Conservation (phyloP, 2,329 filamentous ascomycete genomes). For the Ilyonectria robusta region DNA sequence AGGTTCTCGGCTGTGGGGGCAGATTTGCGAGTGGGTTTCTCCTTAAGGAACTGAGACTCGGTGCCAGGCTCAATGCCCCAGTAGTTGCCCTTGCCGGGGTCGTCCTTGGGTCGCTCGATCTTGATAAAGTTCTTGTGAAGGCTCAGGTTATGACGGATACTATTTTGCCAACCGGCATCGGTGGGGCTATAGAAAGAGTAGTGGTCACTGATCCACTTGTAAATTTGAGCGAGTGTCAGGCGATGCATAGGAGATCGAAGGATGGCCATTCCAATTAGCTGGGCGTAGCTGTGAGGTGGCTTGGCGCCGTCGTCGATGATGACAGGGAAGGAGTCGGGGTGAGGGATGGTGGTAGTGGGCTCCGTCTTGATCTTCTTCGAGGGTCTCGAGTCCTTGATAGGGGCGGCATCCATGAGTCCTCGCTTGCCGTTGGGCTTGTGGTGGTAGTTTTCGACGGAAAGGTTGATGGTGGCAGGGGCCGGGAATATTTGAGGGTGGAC, state of each 20-base stretch:
- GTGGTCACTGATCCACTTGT: slow-evolving; percentile 99
- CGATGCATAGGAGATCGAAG: slow-evolving; percentile 86
- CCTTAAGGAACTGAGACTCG: slow-evolving; percentile 90
- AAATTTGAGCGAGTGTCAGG: slow-evolving; percentile 93
- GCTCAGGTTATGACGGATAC: slow-evolving; percentile 97
- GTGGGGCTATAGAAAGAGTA: slow-evolving; percentile 88
- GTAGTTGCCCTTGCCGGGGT: slow-evolving; percentile 97
- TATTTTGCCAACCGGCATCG: slow-evolving; percentile 98
- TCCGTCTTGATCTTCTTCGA: slow-evolving; percentile 79
- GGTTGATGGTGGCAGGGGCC: slow-evolving; percentile 61
- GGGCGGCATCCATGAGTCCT: slow-evolving; percentile 79
- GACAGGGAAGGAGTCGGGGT: slow-evolving; percentile 83
- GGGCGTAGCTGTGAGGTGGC: slow-evolving; percentile 93
- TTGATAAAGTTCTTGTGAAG: slow-evolving; percentile 98
- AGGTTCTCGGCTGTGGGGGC: slow-evolving; percentile 70
- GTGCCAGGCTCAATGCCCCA: slow-evolving; percentile 94
- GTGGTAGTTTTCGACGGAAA: slow-evolving; percentile 67
- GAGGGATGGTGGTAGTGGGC: slow-evolving; percentile 67
- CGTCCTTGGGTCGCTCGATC: slow-evolving; percentile 95
- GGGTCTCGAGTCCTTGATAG: slow-evolving; percentile 77
- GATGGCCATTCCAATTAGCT: slow-evolving; percentile 97
- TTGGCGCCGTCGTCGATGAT: slow-evolving; percentile 91
- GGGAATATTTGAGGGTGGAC: slow-evolving; percentile 66
- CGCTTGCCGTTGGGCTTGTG: slow-evolving; percentile 71
- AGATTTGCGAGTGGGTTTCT: slow-evolving; percentile 78